Conservation (phyloP, 208 protist species). For the Crithidia fasciculata region DNA sequence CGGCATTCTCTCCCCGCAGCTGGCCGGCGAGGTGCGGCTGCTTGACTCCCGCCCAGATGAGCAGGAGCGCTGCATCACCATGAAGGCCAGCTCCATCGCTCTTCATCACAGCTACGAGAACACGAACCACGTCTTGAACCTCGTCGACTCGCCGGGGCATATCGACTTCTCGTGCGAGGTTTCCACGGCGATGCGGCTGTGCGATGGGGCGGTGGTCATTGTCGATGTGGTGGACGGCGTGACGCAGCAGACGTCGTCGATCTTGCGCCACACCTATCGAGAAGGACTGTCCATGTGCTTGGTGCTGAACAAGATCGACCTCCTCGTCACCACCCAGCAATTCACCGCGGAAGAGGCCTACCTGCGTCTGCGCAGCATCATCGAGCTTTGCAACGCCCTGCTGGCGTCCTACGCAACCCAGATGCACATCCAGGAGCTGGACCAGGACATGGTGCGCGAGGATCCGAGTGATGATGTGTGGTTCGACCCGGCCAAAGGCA, state of each 20-base stretch:
- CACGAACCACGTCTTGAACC: conserved; percentile 93
- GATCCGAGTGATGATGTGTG: conserved; percentile 92
- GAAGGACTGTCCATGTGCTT: conserved; percentile 96
- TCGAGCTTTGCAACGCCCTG: conserved; percentile 94
- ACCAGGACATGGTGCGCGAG: conserved; percentile 82
- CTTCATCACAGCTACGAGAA: conserved; percentile 81
- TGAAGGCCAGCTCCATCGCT: conserved; percentile 99
- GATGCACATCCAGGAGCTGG: conserved; percentile 77
- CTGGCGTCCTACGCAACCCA: conserved; percentile 85
- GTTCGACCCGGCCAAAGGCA: conserved; percentile 96
- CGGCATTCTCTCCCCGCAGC: conserved; percentile 96
- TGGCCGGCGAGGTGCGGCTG: conserved; percentile 98
- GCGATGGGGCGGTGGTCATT: conserved; percentile 97
- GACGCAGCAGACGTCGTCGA: conserved; percentile 93
- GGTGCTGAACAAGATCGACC: conserved; percentile 99
- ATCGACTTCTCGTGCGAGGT: conserved; percentile 99
- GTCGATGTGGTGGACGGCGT: conserved; percentile 99
- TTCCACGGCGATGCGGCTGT: conserved; percentile 97
- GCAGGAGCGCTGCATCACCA: conserved; percentile 98
- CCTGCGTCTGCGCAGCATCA: conserved; percentile 92
- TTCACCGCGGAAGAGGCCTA: conserved; percentile 91
- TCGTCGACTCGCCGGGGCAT: conserved; percentile 99
- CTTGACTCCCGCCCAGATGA: conserved; percentile 97
- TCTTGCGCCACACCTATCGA: conserved; percentile 96
- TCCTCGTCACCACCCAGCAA: conserved; percentile 94